Evolutionary conservation across 352 stramenopile genomes (phyloP), one percentile per base, ranked within the genome.

Genomic region (Pythium brassicae): DNA sequence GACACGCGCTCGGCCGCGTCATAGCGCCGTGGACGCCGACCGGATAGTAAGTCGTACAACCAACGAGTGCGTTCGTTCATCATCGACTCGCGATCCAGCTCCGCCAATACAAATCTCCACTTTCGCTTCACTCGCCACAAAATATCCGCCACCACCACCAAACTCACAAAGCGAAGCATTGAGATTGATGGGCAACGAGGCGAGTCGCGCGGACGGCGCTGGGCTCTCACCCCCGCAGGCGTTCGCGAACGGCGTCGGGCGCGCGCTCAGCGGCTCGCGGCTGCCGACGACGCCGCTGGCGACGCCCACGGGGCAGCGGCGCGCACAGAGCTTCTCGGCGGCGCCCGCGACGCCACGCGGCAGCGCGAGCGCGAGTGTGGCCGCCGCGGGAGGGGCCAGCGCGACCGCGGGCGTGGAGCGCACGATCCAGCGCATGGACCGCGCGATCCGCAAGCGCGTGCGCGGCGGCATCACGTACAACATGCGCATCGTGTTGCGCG

Each of bases 401-500:
- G 11, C 57, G 37, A 53, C 39, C 20, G 52, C 55, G 35, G 55
- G 57, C 19, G 69, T 89, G 25, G 76, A 88, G 32, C 68, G 71
- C 32, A 78, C 71, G 40, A 93, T 91, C 64, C 80, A 89, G 63
- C 76, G 76, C 66, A 93, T 93, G 83, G 80, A 93, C 61, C 86
- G 80, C 52, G 71, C 74, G 19, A 93, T 95, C 58, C 78, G 86
- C 27, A 79, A 75, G 53, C 81, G 83, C 58, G 77, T 94, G n/a
- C 66, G 86, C 25, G 87, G 72, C 26, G 82, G 76, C 57, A 78
- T 92, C 61, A 94, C 76, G 57, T 96, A 96, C 76, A 97, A 97
- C 69, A 95, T 97, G 85, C 96, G 96, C 74, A 72, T 97, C 39
- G 62, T 96, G 45, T 67, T 97, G 26, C 79, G 87, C 29, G 88